Conservation (phyloP, 2,329 filamentous ascomycete species). For the Trichothecium sympodiale region DNA sequence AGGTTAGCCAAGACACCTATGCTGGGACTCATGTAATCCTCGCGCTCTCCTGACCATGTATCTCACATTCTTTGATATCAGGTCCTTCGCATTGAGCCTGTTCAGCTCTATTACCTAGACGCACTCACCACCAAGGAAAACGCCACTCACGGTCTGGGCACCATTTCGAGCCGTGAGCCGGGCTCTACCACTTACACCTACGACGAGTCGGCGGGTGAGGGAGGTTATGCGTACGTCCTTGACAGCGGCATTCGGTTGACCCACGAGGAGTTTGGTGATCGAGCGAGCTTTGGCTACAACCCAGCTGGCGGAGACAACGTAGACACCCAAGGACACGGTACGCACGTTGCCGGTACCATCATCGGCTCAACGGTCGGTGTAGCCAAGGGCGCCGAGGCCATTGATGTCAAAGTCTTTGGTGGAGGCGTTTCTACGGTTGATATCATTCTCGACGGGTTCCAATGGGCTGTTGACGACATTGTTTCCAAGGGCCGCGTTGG, state of each 20-base stretch:
- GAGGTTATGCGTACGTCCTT: conserved; percentile 48
- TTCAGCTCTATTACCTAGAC: conserved; percentile 8
- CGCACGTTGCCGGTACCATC: conserved; percentile 12
- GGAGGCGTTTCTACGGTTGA: conserved; percentile 2
- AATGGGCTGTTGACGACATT: conserved; percentile 21
- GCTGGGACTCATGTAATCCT: conserved; percentile 2
- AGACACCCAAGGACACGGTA: conserved; percentile 21
- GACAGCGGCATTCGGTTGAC: conserved; percentile 48
- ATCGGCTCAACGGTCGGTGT: conserved; percentile 9
- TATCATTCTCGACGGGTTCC: conserved; percentile 15
- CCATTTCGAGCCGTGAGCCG: conserved; percentile 17
- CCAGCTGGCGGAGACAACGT: conserved; percentile 3
- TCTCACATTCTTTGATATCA: background rate
- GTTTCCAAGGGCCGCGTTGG: conserved; percentile 11
- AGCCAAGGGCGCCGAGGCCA: conserved; percentile 25
- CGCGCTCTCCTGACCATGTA: background rate
- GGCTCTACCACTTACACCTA: conserved; percentile 32
- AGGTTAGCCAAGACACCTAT: too few relatives aligned
- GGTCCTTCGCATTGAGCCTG: conserved; percentile 19
- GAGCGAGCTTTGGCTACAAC: conserved; percentile 21
- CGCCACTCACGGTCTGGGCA: conserved; percentile 20
- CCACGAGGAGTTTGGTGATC: conserved; percentile 42
- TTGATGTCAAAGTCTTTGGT: conserved; percentile 27
- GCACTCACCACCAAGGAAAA: conserved; percentile 16
- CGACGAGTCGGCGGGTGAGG: conserved; percentile 35